phyloP scores from a whole-genome alignment of 2,329 filamentous ascomycete genomes.

The Penicillium sp. region DNA sequence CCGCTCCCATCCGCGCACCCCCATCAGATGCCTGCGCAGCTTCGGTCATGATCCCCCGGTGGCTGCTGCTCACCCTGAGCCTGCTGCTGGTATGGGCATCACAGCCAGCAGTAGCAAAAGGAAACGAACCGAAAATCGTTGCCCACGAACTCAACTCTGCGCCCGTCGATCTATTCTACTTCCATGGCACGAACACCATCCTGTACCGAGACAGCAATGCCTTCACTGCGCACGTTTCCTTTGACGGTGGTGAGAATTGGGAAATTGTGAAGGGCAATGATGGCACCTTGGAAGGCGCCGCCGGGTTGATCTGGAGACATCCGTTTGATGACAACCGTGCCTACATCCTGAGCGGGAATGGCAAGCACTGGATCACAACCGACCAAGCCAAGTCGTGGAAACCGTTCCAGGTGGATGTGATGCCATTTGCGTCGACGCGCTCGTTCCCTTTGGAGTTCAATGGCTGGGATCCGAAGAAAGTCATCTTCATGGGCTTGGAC shows the following conservation, averaged over 20 bases:
- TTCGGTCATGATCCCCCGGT: slow-evolving; percentile 41
- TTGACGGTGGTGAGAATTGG: slow-evolving; percentile 80
- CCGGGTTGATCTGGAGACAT: slow-evolving; percentile 69
- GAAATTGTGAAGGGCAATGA: slow-evolving; percentile 61
- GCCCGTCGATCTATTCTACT: slow-evolving; percentile 76
- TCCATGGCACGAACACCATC: slow-evolving; percentile 81
- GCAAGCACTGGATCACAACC: slow-evolving; percentile 76
- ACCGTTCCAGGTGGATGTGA: slow-evolving; percentile 64
- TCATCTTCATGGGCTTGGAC: slow-evolving; percentile 77
- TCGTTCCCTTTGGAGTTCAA: slow-evolving; percentile 68
- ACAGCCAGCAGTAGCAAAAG: slow-evolving; percentile 52
- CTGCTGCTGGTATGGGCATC: slow-evolving; percentile 54
- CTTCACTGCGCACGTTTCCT: slow-evolving; percentile 71
- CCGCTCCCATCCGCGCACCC: slow-evolving; percentile 14
- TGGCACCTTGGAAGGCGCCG: slow-evolving; percentile 49
- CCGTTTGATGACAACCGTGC: slow-evolving; percentile 75
- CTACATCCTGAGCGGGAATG: slow-evolving; percentile 69
- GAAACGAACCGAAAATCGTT: slow-evolving; percentile 64
- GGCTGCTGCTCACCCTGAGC: slow-evolving; percentile 49
- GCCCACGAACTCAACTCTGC: slow-evolving; percentile 64
- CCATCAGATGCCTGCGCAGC: slow-evolving; percentile 32
- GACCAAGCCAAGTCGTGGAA: slow-evolving; percentile 82
- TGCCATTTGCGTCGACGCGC: slow-evolving; percentile 55
- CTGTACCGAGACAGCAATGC: slow-evolving; percentile 68
- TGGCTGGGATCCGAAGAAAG: slow-evolving; percentile 75